Conservation (phyloP, 2,329 filamentous ascomycete genomes). For the Fusarium hostae region DNA sequence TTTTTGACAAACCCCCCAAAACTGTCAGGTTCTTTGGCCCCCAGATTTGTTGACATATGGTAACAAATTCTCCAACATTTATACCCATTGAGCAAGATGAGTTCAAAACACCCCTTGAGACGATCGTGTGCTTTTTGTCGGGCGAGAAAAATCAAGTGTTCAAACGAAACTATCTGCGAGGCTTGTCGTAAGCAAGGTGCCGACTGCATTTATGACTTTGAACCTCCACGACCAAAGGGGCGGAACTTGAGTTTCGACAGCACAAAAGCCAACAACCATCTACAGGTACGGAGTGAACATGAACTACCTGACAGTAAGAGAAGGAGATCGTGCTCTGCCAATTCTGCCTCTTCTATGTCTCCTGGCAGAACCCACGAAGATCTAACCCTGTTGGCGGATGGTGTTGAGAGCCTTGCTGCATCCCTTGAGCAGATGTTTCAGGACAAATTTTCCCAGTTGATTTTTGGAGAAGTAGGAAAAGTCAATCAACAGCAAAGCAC, state of each 20-base stretch:
- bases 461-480: not conserved
- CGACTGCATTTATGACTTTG: constrained; percentile 54
- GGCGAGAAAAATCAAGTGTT: constrained; percentile 54
- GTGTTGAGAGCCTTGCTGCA: constrained; percentile 44
- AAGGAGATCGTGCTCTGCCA: constrained; percentile 42
- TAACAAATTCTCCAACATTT: not conserved
- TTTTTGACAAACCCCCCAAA: not conserved
- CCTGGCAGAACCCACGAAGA: constrained; percentile 39
- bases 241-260: constrained; percentile 45
- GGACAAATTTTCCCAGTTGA: constrained; percentile 41
- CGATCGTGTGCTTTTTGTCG: constrained; percentile 52
- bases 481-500: not conserved
- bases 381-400: constrained; percentile 15
- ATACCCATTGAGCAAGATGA: constrained; percentile 37
- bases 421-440: constrained; percentile 47
- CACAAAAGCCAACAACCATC: constrained; percentile 25
- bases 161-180: constrained; percentile 52
- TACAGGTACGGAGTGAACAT: constrained; percentile 28
- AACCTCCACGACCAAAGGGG: constrained; percentile 46
- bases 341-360: constrained; percentile 42
- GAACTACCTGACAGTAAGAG: constrained; percentile 33
- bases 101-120: constrained; percentile 49
- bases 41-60: constrained; percentile 13
- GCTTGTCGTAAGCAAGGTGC: constrained; percentile 51
- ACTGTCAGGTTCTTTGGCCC: not conserved